phyloP scores from a whole-genome alignment of 805 yeast species.

The Hanseniaspora singularis region DNA sequence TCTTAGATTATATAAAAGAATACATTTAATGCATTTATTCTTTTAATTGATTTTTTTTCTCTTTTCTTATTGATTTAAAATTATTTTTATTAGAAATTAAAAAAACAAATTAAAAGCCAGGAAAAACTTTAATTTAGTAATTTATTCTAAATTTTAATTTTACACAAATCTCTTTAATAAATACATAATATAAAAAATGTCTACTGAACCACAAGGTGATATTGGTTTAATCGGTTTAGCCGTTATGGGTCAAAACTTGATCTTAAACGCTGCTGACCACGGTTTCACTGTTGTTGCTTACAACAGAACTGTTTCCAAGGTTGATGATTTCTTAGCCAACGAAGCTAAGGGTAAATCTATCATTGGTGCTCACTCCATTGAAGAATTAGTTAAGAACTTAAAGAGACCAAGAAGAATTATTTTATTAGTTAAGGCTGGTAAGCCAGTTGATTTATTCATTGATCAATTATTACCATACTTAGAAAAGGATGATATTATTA shows the following conservation, averaged over 20 bases:
- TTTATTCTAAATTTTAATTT: too few species aligned
- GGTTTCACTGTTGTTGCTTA: constrained; percentile 95
- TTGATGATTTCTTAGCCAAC: constrained; percentile 81
- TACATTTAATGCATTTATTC: too few species aligned
- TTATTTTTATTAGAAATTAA: too few species aligned
- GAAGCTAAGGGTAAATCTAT: constrained; percentile 97
- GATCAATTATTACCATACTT: constrained; percentile 77
- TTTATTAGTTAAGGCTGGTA: constrained; percentile 90
- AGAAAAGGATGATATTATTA: constrained; percentile 95
- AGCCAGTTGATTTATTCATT: constrained; percentile 85
- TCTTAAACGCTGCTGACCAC: constrained; percentile 95
- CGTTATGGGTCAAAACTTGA: constrained; percentile 98
- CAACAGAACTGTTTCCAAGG: constrained; percentile 95
- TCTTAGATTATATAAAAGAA: too few species aligned
- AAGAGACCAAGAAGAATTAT: constrained; percentile 96
- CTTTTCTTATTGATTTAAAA: too few species aligned
- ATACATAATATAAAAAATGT: constrained; percentile 10
- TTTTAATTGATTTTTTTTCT: too few species aligned
- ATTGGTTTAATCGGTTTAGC: constrained; percentile 98
- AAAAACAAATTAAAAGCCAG: too few species aligned
- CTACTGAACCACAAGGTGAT: constrained; percentile 54
- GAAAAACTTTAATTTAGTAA: too few species aligned
- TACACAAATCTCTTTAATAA: background rate
- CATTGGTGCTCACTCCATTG: constrained; percentile 86
- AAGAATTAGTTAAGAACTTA: constrained; percentile 75